A percentile compares a stretch with the other conserved stretches of the same genome.
These are phyloP conservation scores for Rhodotorula glutinis DNA, from an alignment of 1,284 basidiomycete species.

Conservation along the genomic window DNA sequence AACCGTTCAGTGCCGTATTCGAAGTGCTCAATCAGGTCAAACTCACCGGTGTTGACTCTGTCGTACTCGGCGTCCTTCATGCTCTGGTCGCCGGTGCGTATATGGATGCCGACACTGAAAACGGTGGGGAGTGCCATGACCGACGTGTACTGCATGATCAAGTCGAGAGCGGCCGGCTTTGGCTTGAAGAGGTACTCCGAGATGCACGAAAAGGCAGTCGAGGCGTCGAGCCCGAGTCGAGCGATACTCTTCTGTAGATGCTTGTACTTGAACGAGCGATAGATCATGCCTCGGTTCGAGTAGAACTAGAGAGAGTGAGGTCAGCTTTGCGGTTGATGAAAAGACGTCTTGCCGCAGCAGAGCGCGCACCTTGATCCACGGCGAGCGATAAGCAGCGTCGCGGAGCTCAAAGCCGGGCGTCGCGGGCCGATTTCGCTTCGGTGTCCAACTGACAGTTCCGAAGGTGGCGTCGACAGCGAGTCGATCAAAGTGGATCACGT, in stretches of 20 bases:
- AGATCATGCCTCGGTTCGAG: constrained; percentile 36
- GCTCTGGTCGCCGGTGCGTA: constrained; percentile 33
- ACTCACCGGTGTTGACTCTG: constrained; percentile 28
- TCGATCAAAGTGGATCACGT: constrained; percentile 34
- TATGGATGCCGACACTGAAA: constrained; percentile 30
- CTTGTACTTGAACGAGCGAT: constrained; percentile 30
- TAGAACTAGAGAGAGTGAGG: constrained; percentile 12
- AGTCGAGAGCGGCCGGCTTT: constrained; percentile 26
- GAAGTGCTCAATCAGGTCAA: too few species aligned
- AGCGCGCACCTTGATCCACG: constrained; percentile 31
- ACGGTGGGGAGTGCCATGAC: constrained; percentile 21
- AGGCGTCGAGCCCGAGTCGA: constrained; percentile 19
- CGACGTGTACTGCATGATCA: constrained; percentile 31
- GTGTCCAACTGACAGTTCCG: constrained; percentile 25
- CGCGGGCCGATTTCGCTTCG: background rate
- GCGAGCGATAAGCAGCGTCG: constrained; percentile 24
- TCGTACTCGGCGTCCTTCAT: constrained; percentile 30
- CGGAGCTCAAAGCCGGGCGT: constrained; percentile 28
- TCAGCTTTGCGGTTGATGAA: too few species aligned
- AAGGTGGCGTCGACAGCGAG: constrained; percentile 28
- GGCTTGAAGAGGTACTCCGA: constrained; percentile 32
- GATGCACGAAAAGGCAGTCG: constrained; percentile 31
- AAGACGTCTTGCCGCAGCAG: too few species aligned
- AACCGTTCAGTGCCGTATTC: too few species aligned
- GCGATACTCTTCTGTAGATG: constrained; percentile 25